A percentile compares a stretch with the other conserved stretches of the same genome.
Evolutionary conservation across 441 rosid genomes (phyloP).

Genomic region (Adansonia madagascariensis): DNA sequence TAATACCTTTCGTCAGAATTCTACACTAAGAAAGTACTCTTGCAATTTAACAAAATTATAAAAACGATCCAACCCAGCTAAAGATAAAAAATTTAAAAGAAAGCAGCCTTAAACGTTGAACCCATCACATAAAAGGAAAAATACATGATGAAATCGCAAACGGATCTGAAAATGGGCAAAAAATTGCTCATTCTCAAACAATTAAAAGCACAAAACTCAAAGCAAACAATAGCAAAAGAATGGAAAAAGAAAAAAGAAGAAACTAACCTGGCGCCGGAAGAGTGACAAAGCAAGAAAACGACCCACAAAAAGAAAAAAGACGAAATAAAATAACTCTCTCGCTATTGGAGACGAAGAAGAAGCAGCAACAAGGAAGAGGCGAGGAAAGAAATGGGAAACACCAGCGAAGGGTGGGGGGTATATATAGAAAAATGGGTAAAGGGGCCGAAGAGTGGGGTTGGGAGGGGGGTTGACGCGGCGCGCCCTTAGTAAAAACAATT

Average conservation of each 20-base stretch:
- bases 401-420: conserved; percentile 19
- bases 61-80: not conserved
- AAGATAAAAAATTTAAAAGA: not conserved
- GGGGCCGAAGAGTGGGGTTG: not conserved
- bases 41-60: not conserved
- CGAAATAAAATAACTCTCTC: not conserved
- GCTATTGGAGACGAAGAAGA: not conserved
- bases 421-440: conserved; percentile 32
- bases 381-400: conserved; percentile 26
- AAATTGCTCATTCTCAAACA: not conserved
- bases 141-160: not conserved
- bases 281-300: not conserved
- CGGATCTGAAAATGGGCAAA: not conserved
- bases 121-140: not conserved
- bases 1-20: not conserved
- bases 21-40: not conserved
- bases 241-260: not conserved
- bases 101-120: not conserved
- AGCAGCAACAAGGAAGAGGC: not conserved
- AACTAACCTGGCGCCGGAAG: conserved; percentile 26
- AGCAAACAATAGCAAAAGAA: not conserved
- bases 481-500: not conserved
- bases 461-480: conserved; percentile 19
- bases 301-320: not conserved
- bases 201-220: not conserved